Evolutionary conservation across 495 filamentous ascomycete species (phyloP).

Genomic region (Trichoderma erinaceum): DNA sequence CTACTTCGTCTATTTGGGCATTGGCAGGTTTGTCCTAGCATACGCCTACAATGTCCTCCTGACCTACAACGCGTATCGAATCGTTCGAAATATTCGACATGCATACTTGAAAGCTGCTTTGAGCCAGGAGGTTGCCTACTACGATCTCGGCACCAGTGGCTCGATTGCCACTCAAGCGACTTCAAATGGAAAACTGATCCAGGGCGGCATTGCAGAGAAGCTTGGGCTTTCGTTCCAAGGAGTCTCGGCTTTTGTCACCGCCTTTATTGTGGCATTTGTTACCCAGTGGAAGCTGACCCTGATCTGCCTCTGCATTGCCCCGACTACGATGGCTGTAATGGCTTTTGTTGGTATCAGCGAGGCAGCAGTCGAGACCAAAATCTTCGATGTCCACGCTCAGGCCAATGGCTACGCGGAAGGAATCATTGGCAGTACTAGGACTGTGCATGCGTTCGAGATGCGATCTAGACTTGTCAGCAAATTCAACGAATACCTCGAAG

Average conservation of each 20-base stretch:
- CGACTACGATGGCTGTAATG: slow-evolving; percentile 36
- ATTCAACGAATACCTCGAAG: slow-evolving; percentile 57
- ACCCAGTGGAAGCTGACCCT: slow-evolving; percentile 37
- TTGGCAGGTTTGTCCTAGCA: slow-evolving; percentile 48
- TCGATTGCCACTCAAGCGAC: slow-evolving; percentile 48
- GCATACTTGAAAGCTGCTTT: slow-evolving; percentile 45
- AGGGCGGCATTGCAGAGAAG: slow-evolving; percentile 50
- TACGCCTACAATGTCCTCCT: slow-evolving; percentile 42
- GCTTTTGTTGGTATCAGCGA: slow-evolving; percentile 32
- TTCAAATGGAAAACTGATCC: slow-evolving; percentile 47
- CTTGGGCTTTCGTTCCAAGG: slow-evolving; percentile 46
- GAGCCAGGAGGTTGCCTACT: slow-evolving; percentile 47
- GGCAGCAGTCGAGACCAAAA: slow-evolving; percentile 35
- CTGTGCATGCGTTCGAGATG: slow-evolving; percentile 16
- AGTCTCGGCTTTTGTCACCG: slow-evolving; percentile 46
- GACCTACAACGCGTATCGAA: slow-evolving; percentile 47
- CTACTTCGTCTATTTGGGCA: slow-evolving; percentile 48
- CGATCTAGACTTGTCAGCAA: slow-evolving; percentile 20
- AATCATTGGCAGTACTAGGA: slow-evolving; percentile 70
- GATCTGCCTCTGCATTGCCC: slow-evolving; percentile 34
- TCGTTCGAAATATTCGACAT: slow-evolving; percentile 48
- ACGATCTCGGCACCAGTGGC: slow-evolving; percentile 40
- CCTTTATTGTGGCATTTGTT: slow-evolving; percentile 49
- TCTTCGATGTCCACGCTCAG: slow-evolving; percentile 22
- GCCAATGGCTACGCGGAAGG: slow-evolving; percentile 57